Conservation (phyloP, 148 eudicot genomes). For the Rhododendron williamsianum region DNA sequence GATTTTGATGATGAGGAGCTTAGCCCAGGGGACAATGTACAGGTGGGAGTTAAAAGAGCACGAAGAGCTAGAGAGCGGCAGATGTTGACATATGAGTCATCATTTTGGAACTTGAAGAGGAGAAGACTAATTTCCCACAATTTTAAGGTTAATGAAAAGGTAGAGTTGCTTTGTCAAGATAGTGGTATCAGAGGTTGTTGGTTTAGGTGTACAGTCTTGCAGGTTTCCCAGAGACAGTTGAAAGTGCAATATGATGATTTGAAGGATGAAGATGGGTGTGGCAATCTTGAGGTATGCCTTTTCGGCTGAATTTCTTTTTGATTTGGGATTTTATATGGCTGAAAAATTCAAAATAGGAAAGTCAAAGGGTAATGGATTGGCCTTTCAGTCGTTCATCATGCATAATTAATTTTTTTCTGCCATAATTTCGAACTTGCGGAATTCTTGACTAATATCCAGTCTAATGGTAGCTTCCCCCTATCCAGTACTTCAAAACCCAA, state of each 20-base stretch:
- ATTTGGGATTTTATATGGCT: not conserved
- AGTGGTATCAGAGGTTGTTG: slow-evolving; percentile 97
- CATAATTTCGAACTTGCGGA: not conserved
- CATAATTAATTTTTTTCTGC: not conserved
- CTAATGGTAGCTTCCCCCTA: not conserved
- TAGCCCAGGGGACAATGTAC: slow-evolving; percentile 41
- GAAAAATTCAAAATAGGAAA: not conserved
- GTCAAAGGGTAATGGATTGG: not conserved
- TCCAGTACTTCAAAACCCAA: not conserved
- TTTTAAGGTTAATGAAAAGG: slow-evolving; percentile 54
- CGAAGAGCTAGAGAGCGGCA: slow-evolving; percentile 43
- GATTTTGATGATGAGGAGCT: slow-evolving; percentile 51
- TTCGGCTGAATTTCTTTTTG: not conserved
- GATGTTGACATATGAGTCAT: slow-evolving; percentile 26
- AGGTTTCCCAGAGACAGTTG: slow-evolving; percentile 56
- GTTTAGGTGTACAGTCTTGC: slow-evolving; percentile 78
- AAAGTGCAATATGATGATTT: slow-evolving; percentile 75
- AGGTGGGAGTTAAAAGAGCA: slow-evolving; percentile 58
- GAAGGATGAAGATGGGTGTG: slow-evolving; percentile 70
- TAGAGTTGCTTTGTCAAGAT: slow-evolving; percentile 85
- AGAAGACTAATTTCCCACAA: slow-evolving; percentile 19
- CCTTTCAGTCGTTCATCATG: not conserved
- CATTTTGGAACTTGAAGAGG: slow-evolving; percentile 31
- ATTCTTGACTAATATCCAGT: not conserved
- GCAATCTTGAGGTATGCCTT: slow-evolving; percentile 68